Evolutionary conservation across 495 filamentous ascomycete genomes (phyloP), one percentile per base, ranked within the genome.

Genomic region (Hypoxylon fragiforme): DNA sequence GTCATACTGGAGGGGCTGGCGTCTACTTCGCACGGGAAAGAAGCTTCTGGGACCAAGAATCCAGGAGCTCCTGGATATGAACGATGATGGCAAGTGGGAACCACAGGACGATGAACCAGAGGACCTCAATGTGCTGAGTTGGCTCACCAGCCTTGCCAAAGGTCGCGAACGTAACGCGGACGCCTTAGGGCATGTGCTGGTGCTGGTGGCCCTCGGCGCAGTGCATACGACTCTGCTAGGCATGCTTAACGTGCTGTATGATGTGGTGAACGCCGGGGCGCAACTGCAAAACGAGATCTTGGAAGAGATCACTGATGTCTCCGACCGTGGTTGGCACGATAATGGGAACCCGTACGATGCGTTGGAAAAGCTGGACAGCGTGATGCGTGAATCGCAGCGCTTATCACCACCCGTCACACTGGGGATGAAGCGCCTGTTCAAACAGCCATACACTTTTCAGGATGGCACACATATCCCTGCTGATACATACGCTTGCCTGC

Each of bases 391-490:
- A 34, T 58, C 47, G 1, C 47, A 52, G 20, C 54, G 47, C 16
- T 36, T 43, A 9, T 47, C 47, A 2, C 54, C 47, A 9, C 38
- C 31, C 1, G 30, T 19, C 2, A 24, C 31, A 11, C 20, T 43
- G 9, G 48, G 47, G 1, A 46, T 58, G 42, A 58, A 58, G 47
- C 24, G 36, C 2, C 3, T 47, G 7, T 58, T 58, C 35, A 16
- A 46, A 3, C 19, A 37, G 15, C 9, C 37, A 5, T 11, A 52
- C 30, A 58, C 42, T 7, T 58, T 48, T 20, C 11, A 30, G 3
- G 34, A 64, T 31, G 61, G 60, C 6, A 30, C 38, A 2, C 13
- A 53, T 13, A 3, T 68, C 4, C 50, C 60, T 1, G 8, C 15
- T 3, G 63, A 63, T 1, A 51, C 60, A 1, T 58, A 49, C 15